A percentile compares a stretch with the other conserved stretches of the same genome.
These are phyloP conservation scores for Colletotrichum australisinense DNA, from an alignment of 2,329 filamentous ascomycete genomes.

Conservation along the genomic window DNA sequence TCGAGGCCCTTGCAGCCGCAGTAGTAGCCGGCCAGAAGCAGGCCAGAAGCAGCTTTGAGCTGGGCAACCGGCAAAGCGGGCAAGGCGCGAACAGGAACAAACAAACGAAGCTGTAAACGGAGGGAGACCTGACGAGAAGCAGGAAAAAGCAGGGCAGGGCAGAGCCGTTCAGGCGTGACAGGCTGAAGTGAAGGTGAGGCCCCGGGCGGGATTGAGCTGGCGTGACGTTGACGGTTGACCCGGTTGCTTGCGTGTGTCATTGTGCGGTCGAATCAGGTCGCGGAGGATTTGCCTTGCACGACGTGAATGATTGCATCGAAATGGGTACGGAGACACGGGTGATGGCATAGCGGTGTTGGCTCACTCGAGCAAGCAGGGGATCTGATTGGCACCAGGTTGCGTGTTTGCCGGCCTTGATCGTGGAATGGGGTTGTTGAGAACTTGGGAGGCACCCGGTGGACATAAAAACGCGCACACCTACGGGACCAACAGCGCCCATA, in stretches of 20 bases:
- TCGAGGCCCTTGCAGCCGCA: slow-evolving; percentile 16
- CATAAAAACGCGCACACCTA: too few species aligned
- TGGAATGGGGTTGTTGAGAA: slow-evolving; percentile 20
- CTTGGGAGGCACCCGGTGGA: slow-evolving; percentile 17
- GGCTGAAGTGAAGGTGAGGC: slow-evolving; percentile 1
- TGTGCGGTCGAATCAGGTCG: slow-evolving; percentile 8
- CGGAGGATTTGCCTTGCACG: slow-evolving; percentile 4
- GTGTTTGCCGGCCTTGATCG: slow-evolving; percentile 32
- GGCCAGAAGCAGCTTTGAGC: background rate
- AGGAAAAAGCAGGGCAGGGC: slow-evolving; percentile 22
- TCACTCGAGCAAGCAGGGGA: slow-evolving; percentile 4
- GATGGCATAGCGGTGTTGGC: slow-evolving; percentile 27
- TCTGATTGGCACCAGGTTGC: slow-evolving; percentile 31
- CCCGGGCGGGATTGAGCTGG: slow-evolving; percentile 3
- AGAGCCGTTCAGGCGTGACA: background rate
- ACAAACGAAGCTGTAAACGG: background rate
- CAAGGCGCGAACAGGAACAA: background rate
- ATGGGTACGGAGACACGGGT: slow-evolving; percentile 13
- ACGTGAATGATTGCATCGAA: slow-evolving; percentile 9
- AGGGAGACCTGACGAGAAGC: background rate
- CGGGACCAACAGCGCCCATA: too few species aligned
- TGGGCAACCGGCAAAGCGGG: background rate
- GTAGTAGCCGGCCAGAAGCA: background rate
- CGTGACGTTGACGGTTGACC: slow-evolving; percentile 23
- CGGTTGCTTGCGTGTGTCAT: slow-evolving; percentile 10